Conservation (phyloP, 2,329 filamentous ascomycete genomes). For the Chaetomium olivaceum region DNA sequence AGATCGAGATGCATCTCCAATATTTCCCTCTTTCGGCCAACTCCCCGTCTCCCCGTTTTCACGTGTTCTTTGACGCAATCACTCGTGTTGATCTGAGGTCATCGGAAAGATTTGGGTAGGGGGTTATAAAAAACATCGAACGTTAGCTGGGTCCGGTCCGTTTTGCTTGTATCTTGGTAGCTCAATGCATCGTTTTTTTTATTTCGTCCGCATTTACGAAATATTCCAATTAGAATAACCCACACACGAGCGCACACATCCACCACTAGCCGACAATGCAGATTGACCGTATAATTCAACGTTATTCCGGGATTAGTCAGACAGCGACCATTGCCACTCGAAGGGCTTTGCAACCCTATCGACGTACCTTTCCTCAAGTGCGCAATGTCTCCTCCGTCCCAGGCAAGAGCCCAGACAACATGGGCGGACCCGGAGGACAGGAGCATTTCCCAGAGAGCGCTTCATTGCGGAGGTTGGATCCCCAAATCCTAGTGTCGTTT, state of each 20-base stretch:
- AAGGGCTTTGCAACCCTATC: neutral
- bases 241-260: too few species aligned
- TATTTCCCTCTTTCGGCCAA: neutral
- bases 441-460: conserved; percentile 24
- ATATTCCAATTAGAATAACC: too few species aligned
- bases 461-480: conserved; percentile 18
- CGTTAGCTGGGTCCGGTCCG: neutral
- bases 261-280: neutral
- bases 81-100: neutral
- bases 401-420: conserved; percentile 15
- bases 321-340: neutral
- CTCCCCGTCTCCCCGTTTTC: neutral
- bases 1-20: neutral
- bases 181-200: too few species aligned
- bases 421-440: conserved; percentile 30
- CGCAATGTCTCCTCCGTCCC: neutral
- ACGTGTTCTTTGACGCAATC: neutral
- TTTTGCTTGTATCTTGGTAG: neutral
- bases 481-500: neutral
- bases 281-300: neutral
- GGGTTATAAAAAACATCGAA: neutral
- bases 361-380: neutral
- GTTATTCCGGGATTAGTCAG: neutral
- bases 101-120: neutral
- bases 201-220: too few species aligned